phyloP scores from a whole-genome alignment of 1,284 basidiomycete genomes.

The Gomphus bonarii region DNA sequence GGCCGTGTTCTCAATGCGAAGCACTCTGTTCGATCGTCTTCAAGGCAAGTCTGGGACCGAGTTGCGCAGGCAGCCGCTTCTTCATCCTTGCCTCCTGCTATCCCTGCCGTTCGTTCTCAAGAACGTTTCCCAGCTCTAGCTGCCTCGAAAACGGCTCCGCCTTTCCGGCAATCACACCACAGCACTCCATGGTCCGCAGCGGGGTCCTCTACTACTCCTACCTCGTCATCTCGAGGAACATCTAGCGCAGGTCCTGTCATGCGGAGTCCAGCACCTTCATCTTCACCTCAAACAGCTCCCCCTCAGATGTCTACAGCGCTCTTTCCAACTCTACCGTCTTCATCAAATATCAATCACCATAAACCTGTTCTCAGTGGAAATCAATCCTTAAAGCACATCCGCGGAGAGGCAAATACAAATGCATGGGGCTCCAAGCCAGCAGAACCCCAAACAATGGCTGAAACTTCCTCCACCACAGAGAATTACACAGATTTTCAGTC shows the following conservation, averaged over 20 bases:
- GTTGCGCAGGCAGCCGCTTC: conserved; percentile 77
- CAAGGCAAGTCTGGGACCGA: conserved; percentile 71
- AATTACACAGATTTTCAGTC: conserved; percentile 14
- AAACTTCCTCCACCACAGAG: conserved; percentile 8
- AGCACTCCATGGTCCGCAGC: conserved; percentile 46
- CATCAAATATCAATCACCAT: conserved; percentile 23
- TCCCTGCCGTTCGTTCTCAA: conserved; percentile 17
- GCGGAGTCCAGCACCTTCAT: conserved; percentile 14
- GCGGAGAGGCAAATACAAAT: conserved; percentile 38
- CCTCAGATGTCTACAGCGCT: conserved; percentile 5
- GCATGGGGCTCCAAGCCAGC: conserved; percentile 34
- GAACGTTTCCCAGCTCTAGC: conserved; percentile 38
- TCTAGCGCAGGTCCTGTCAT: conserved; percentile 15
- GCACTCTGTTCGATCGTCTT: conserved; percentile 55
- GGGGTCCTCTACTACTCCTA: conserved; percentile 18
- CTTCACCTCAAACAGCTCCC: neutral
- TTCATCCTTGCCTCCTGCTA: conserved; percentile 32
- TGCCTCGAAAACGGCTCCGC: conserved; percentile 20
- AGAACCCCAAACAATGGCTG: conserved; percentile 14
- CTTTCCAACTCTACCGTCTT: conserved; percentile 8
- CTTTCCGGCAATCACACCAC: conserved; percentile 34
- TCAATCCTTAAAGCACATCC: conserved; percentile 57
- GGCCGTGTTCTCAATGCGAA: conserved; percentile 81
- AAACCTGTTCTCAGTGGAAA: conserved; percentile 56
- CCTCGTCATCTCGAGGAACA: conserved; percentile 13